Percentiles rank a stretch among this genome's conserved stretches.
Conservation (phyloP, 2,329 filamentous ascomycete species). For the Neocatenulostroma microsporum region DNA sequence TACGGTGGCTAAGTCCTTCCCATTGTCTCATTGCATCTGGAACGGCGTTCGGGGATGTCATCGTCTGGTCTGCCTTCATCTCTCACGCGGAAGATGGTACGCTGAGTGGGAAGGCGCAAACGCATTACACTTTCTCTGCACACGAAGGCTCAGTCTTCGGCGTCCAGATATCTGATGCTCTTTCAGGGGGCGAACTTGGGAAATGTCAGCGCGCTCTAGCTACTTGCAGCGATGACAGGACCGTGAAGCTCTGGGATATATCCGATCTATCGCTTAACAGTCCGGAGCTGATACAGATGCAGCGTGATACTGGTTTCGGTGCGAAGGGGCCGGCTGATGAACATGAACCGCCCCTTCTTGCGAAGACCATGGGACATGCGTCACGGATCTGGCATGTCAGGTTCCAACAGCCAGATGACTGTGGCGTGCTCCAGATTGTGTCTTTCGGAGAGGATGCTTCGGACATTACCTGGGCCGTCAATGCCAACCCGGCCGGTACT, state of each 20-base stretch:
- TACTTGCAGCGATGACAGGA: conserved; percentile 92
- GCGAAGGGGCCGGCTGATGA: conserved; percentile 23
- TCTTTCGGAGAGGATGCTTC: conserved; percentile 3
- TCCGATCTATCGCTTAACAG: conserved; percentile 40
- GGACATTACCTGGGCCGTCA: conserved; percentile 6
- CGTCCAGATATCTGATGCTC: conserved; percentile 62
- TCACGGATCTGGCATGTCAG: conserved; percentile 85
- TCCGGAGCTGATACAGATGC: conserved; percentile 16
- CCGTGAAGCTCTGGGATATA: conserved; percentile 81
- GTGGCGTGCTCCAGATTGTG: conserved; percentile 48
- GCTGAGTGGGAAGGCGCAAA: conserved; percentile 27
- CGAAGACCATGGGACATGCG: conserved; percentile 72
- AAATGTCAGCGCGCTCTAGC: conserved; percentile 57
- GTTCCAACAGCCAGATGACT: conserved; percentile 40
- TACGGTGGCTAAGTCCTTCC: conserved; percentile 53
- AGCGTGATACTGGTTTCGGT: conserved; percentile 41
- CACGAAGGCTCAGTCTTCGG: conserved; percentile 95
- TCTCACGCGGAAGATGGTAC: conserved; percentile 1
- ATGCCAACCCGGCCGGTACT: not conserved
- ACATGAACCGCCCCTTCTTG: conserved; percentile 44
- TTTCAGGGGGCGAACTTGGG: conserved; percentile 28
- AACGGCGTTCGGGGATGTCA: conserved; percentile 88
- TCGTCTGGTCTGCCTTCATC: conserved; percentile 68
- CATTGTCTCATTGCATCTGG: conserved; percentile 72
- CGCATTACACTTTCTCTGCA: conserved; percentile 52